Evolutionary conservation across 805 yeast species (phyloP), one percentile per base, ranked within the genome.

Genomic region (Cyberlindnera mycetangii): DNA sequence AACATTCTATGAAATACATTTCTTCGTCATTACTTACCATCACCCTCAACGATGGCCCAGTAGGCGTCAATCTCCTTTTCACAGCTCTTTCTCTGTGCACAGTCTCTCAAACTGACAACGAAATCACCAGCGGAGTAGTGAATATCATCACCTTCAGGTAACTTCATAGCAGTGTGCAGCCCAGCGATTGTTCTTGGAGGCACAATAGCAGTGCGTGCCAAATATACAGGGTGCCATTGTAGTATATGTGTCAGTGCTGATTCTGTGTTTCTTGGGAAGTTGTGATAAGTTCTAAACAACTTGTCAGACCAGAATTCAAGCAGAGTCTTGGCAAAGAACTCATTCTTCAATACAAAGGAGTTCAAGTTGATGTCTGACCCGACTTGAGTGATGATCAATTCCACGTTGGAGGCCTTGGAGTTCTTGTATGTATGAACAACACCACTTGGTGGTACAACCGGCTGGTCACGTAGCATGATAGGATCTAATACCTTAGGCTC

Each of bases 181-280:
- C 79, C 65, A 12, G 78, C 77, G 33, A 84, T 72, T 9, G 76
- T 65, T 56, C 80, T 75, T 35, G 81, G 73, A 11, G 89, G 86
- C 1, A 93, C 77, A 14, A 92, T 63, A 0, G 89, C 84, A 3
- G 93, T 72, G 57, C 80, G 84, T 43, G 85, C 75, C 53, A 93
- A 71, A 21, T 85, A 67, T 22, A 76, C 79, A 11, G 97, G 96
- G 61, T 92, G 99, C 99, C 98, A 93, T 65, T 89, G 97, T 54
- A 89, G 70, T 36, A 89, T 71, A 61, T 93, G 98, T n/a, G 87
- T 76, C 34, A 92, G 60, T 0, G 93, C 90, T n/a, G 76, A 72
- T 47, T 78, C 79, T 5, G 81, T 84, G 42, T 76, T 75, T 28
- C 61, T 52, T 12, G 76, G 75, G 65, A 86, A 86, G 45, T 74